Conservation (phyloP, 2,329 filamentous ascomycete species). For the Diaporthe vexans region DNA sequence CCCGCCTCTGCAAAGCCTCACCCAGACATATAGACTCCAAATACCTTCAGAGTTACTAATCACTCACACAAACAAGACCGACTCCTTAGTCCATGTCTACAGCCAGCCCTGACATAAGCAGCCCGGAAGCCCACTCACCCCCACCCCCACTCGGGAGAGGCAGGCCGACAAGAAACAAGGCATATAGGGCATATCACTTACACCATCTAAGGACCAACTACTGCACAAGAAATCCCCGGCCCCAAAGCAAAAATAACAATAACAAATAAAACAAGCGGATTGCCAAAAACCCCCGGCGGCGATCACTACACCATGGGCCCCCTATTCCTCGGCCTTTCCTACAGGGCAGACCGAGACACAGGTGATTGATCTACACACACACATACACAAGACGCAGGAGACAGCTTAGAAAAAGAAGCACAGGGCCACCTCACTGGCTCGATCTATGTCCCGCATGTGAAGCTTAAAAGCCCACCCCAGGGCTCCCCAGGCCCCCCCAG, state of each 20-base stretch:
- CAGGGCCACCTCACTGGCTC: not conserved
- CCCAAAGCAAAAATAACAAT: not conserved
- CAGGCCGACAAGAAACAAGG: not conserved
- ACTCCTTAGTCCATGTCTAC: not conserved
- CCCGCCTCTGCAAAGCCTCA: not conserved
- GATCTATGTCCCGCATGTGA: slow-evolving; percentile 20
- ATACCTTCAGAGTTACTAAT: fast-evolving
- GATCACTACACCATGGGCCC: not conserved
- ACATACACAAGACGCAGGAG: not conserved
- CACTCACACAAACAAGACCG: not conserved
- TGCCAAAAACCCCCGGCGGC: not conserved
- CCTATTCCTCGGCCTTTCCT: not conserved
- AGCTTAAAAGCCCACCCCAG: slow-evolving; percentile 10
- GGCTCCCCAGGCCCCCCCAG: not conserved
- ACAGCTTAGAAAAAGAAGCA: not conserved
- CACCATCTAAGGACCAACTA: not conserved
- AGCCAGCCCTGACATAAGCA: not conserved
- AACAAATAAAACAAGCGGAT: not conserved
- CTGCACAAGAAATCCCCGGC: not conserved
- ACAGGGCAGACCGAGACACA: slow-evolving; percentile 12
- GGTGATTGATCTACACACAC: slow-evolving; percentile 15
- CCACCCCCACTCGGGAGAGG: not conserved
- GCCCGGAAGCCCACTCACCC: not conserved
- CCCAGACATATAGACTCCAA: too few species aligned
- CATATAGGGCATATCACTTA: not conserved